Conservation (phyloP, 1,284 basidiomycete species). For the Marasmius oreades region DNA sequence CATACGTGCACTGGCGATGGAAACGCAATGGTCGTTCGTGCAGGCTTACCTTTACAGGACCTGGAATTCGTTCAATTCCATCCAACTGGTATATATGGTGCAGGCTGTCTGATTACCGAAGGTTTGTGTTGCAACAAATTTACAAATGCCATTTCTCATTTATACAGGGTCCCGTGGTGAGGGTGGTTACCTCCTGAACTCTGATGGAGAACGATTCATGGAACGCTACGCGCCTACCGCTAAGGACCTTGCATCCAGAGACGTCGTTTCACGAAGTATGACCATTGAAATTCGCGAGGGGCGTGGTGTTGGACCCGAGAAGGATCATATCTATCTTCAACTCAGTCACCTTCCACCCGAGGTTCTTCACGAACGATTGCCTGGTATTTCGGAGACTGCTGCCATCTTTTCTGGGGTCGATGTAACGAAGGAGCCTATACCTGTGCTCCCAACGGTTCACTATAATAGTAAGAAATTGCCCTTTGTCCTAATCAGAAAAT, state of each 20-base stretch:
- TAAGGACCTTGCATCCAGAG: constrained; percentile 98
- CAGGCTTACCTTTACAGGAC: constrained; percentile 96
- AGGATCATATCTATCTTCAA: constrained; percentile 97
- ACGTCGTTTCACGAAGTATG: constrained; percentile 99
- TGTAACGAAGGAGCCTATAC: constrained; percentile 99
- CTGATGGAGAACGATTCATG: constrained; percentile 99
- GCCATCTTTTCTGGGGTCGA: constrained; percentile 99
- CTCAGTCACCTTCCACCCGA: constrained; percentile 97
- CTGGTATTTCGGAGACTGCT: constrained; percentile 99
- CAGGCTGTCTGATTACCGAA: constrained; percentile 98
- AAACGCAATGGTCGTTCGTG: constrained; percentile 97
- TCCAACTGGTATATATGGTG: constrained; percentile 99
- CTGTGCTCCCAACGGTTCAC: constrained; percentile 94
- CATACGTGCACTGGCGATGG: constrained; percentile 99
- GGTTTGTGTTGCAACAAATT: constrained; percentile 41
- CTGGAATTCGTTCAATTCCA: constrained; percentile 99
- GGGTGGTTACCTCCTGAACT: constrained; percentile 98
- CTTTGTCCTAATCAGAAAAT: constrained; percentile 15
- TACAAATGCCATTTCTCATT: background rate
- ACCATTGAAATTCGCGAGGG: constrained; percentile 99
- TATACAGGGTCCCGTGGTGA: constrained; percentile 93
- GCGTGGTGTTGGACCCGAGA: constrained; percentile 97
- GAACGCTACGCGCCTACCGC: constrained; percentile 99
- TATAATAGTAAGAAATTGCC: constrained; percentile 76
- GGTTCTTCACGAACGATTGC: constrained; percentile 94